phyloP scores from a whole-genome alignment of 176 grass and related monocot species.

The Lolium rigidum region DNA sequence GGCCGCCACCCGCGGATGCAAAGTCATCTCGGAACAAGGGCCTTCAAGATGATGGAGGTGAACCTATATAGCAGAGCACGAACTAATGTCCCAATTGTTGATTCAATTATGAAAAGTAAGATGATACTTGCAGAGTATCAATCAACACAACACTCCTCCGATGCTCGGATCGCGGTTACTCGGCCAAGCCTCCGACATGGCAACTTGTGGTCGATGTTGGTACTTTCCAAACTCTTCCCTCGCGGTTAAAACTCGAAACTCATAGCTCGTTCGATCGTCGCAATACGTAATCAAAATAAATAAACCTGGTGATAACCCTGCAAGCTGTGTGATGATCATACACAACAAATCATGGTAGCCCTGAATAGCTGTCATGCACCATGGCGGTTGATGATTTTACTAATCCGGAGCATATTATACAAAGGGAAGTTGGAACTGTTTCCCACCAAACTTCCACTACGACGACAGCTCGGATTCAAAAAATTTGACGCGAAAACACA shows the following conservation, averaged over 20 bases:
- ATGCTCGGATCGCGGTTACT: not conserved
- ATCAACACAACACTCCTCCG: not conserved
- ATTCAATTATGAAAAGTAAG: not conserved
- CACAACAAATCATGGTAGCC: not conserved
- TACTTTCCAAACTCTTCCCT: not conserved
- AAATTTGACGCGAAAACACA: constrained; percentile 27
- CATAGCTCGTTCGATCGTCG: not conserved
- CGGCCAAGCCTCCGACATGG: not conserved
- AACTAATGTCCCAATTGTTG: too few relatives aligned
- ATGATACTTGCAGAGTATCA: not conserved
- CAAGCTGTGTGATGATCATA: too few relatives aligned
- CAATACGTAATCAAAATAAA: not conserved
- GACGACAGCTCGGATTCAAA: not conserved
- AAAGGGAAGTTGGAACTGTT: constrained; percentile 37
- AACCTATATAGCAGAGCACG: not conserved
- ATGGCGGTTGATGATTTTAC: not conserved
- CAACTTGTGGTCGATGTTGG: not conserved
- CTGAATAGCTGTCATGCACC: not conserved
- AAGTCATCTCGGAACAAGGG: not conserved
- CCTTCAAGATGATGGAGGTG: not conserved
- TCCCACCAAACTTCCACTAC: constrained; percentile 26
- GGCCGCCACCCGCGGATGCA: not conserved
- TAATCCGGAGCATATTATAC: not conserved
- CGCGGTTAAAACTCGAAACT: not conserved
- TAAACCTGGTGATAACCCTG: not conserved